A percentile compares a stretch with the other conserved stretches of the same genome.
phyloP scores from a whole-genome alignment of 345 rosid genomes.

The Eucalyptus fibrosa region DNA sequence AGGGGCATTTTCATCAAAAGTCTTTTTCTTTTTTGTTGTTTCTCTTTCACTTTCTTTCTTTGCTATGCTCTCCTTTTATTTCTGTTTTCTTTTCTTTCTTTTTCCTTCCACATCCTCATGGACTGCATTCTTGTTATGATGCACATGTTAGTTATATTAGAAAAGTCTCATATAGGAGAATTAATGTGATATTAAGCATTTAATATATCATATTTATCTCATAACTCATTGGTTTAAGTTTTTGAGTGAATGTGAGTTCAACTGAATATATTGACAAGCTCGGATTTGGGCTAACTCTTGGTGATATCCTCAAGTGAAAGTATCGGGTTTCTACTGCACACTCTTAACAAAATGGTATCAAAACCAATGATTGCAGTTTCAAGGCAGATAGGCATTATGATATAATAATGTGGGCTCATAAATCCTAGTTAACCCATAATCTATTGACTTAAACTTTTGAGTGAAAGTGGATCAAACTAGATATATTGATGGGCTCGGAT shows the following conservation, averaged over 20 bases:
- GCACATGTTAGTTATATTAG: accelerated
- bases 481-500: accelerated
- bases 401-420: accelerated
- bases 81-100: background rate
- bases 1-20: background rate
- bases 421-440: accelerated
- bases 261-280: accelerated
- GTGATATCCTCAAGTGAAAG: accelerated
- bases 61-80: background rate
- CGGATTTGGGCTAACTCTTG: accelerated
- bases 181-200: too few relatives aligned
- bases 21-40: background rate
- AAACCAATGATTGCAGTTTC: accelerated
- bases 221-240: accelerated
- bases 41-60: background rate
- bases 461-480: accelerated
- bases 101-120: background rate
- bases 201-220: too few relatives aligned
- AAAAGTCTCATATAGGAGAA: too few relatives aligned
- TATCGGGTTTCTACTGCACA: accelerated
- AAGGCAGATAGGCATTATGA: accelerated
- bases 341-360: too few relatives aligned
- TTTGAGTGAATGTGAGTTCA: accelerated
- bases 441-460: too few relatives aligned
- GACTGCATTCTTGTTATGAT: background rate